phyloP scores from a whole-genome alignment of 1,284 basidiomycete genomes.

The Fomitopsis betulina region DNA sequence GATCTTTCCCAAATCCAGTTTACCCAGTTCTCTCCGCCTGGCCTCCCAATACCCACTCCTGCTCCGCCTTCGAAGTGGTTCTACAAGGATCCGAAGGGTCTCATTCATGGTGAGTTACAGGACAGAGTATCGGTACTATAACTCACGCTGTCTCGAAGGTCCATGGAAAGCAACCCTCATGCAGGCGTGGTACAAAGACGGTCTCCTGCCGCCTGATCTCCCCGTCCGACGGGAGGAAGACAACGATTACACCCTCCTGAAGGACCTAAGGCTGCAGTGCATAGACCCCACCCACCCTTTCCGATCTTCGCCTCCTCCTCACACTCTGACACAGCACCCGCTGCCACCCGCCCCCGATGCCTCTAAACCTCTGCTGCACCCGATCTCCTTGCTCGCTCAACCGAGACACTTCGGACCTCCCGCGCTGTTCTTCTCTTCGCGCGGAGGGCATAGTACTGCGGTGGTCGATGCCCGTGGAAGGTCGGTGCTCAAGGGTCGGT shows the following conservation, averaged over 20 bases:
- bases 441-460: slow-evolving; percentile 78
- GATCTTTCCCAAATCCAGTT: slow-evolving; percentile 63
- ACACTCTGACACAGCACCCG: slow-evolving; percentile 8
- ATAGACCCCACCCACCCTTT: slow-evolving; percentile 77
- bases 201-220: slow-evolving; percentile 71
- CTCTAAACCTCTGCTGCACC: slow-evolving; percentile 61
- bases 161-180: slow-evolving; percentile 83
- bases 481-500: slow-evolving; percentile 74
- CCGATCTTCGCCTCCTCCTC: slow-evolving; percentile 38
- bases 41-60: slow-evolving; percentile 64
- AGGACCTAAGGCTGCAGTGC: slow-evolving; percentile 68
- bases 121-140: slow-evolving; percentile 3
- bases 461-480: slow-evolving; percentile 81
- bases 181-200: slow-evolving; percentile 83
- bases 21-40: slow-evolving; percentile 73
- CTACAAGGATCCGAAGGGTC: slow-evolving; percentile 74
- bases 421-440: slow-evolving; percentile 80
- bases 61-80: slow-evolving; percentile 69
- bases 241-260: slow-evolving; percentile 57
- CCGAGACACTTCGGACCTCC: slow-evolving; percentile 81
- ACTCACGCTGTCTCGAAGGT: slow-evolving; percentile 35
- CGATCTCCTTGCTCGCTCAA: slow-evolving; percentile 77
- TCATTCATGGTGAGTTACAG: slow-evolving; percentile 61
- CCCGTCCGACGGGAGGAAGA: slow-evolving; percentile 76
- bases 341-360: slow-evolving; percentile 23